Percentiles rank a stretch among this genome's conserved stretches.
Evolutionary conservation across 2,329 filamentous ascomycete species (phyloP).

Genomic region (Cercospora beticola): DNA sequence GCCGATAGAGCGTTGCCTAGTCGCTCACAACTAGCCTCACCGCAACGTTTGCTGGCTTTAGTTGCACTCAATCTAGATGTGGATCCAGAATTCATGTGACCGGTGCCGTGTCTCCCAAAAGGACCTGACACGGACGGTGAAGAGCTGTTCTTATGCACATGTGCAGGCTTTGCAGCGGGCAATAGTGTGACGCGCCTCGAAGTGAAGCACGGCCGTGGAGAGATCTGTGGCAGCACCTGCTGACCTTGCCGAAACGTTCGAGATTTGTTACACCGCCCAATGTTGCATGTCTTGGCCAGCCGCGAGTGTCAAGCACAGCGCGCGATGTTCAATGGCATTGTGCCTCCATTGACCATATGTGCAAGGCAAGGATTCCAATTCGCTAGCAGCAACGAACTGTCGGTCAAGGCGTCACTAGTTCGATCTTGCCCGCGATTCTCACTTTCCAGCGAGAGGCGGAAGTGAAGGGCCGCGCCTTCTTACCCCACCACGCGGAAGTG

Average conservation of each 20-base stretch:
- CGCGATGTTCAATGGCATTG: background rate
- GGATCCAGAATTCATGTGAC: background rate
- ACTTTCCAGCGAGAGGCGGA: background rate
- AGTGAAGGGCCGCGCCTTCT: constrained; percentile 5
- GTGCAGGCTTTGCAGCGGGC: background rate
- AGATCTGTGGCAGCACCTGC: background rate
- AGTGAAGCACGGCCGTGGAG: background rate
- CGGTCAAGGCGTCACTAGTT: constrained; percentile 4
- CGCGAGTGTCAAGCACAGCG: background rate
- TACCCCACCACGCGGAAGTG: constrained; percentile 2
- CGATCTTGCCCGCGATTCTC: background rate
- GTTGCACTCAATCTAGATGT: background rate
- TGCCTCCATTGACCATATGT: background rate
- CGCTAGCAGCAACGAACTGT: constrained; percentile 9
- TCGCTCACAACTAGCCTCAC: background rate
- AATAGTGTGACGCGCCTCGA: background rate
- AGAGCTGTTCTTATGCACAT: background rate
- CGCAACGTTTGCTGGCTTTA: background rate
- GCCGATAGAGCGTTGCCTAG: background rate
- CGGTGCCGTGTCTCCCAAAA: background rate
- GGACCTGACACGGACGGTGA: background rate
- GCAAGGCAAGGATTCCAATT: constrained; percentile 12
- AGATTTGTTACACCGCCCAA: constrained; percentile 8
- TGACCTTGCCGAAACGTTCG: background rate
- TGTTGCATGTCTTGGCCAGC: constrained; percentile 1